Base-by-base conservation (phyloP, 2,329 filamentous ascomycete genomes). In the Didymosphaeria variabile region DNA sequence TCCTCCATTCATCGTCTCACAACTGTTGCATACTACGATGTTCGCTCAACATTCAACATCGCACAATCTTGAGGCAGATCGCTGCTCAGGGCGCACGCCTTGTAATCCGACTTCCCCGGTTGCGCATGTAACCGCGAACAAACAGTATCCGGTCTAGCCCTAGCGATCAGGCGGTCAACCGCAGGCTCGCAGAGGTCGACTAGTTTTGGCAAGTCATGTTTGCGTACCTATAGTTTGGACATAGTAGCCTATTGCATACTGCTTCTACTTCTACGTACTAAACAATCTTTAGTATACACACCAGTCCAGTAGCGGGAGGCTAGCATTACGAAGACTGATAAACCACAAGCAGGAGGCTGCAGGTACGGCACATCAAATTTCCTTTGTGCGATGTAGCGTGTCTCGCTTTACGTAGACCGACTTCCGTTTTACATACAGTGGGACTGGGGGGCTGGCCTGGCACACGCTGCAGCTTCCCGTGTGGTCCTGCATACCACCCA, bases 51-150 rank as follows among this genome's bases (percentile, higher is more conserved):
- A 1, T 13, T 45, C 42, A 36, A 10, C 10, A 58, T 51, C 26
- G 26, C 55, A 61, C 44, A 42, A 55, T 58, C 46, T 46, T 59
- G 56, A 42, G 10, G 36, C 38, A 17, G 55, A 23, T 29, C 57
- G 53, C 40, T 55, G 34, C 36, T 42, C 55, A 34, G 53, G 13
- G 32, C 55, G 29, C 40, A 56, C 63, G 54, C 55, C 44, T 53
- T 58, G 40, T 50, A 26, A 66, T 60, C 66, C 66, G 63, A 45
- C 21, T 67, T 57, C 65, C 65, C 61, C 65, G 67, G 68, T 68
- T 31, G 32, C 42, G 67, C 19, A 51, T 58, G 57, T 51, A 61
- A 47, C 31, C 57, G 54, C 65, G 63, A 63, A 60, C 65, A 66
- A 54, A 45, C 58, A 50, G 40, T 47, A 36, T 46, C 40, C 32